phyloP scores from a whole-genome alignment of 352 stramenopile species.

The Blastocystis sp. region DNA sequence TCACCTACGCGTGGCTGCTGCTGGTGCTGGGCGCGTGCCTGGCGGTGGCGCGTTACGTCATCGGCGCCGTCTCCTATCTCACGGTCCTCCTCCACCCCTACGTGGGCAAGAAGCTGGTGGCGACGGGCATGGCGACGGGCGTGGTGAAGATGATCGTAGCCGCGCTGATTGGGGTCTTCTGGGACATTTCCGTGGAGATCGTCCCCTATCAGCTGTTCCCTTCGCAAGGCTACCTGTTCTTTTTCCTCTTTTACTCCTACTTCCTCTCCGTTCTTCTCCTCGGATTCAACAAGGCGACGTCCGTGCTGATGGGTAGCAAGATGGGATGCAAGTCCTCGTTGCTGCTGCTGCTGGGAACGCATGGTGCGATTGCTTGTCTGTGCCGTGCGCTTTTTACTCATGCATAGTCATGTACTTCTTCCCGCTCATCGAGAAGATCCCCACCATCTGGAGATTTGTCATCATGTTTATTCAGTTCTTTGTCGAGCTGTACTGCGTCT shows the following conservation, averaged over 20 bases:
- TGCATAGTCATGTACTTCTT: slow-evolving; percentile 24
- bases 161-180: not conserved
- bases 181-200: not conserved
- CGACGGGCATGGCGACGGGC: not conserved
- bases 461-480: slow-evolving; percentile 66
- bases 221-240: slow-evolving; percentile 16
- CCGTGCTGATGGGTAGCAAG: slow-evolving; percentile 1
- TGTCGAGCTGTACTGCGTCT: slow-evolving; percentile 54
- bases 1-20: not conserved
- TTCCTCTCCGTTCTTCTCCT: not conserved
- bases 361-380: not conserved
- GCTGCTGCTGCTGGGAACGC: slow-evolving; percentile 1
- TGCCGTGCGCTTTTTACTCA: not conserved
- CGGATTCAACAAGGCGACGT: slow-evolving; percentile 12
- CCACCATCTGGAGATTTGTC: not conserved
- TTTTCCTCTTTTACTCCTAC: not conserved
- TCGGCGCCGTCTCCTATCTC: not conserved
- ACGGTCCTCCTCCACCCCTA: not conserved
- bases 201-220: not conserved
- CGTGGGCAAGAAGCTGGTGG: not conserved
- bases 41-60: not conserved
- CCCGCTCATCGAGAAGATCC: slow-evolving; percentile 6
- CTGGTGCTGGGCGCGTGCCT: not conserved
- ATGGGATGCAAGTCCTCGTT: not conserved
- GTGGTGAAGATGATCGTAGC: not conserved